These are phyloP conservation scores for Exophiala viscosa DNA, from an alignment of 2,329 filamentous ascomycete species.

Conservation along the genomic window DNA sequence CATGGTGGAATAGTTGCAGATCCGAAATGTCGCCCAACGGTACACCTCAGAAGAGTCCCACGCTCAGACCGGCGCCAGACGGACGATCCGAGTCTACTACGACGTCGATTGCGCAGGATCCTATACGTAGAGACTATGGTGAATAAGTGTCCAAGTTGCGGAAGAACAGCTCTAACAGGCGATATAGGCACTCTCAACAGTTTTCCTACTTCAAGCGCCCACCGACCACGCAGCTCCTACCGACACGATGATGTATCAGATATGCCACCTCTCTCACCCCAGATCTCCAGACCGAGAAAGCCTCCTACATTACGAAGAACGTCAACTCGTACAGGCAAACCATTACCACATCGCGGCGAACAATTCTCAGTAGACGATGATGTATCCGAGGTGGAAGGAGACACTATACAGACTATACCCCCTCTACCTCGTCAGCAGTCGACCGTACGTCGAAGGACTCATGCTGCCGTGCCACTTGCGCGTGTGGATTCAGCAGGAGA, in stretches of 20 bases:
- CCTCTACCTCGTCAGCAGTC: slow-evolving; percentile 35
- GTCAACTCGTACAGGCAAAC: slow-evolving; percentile 59
- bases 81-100: slow-evolving; percentile 2
- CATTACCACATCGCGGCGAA: slow-evolving; percentile 73
- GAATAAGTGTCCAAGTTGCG: background rate
- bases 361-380: slow-evolving; percentile 92
- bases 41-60: slow-evolving; percentile 7
- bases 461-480: slow-evolving; percentile 31
- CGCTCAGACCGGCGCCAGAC: slow-evolving; percentile 9
- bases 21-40: slow-evolving; percentile 17
- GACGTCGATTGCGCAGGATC: background rate
- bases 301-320: slow-evolving; percentile 68
- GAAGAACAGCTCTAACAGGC: slow-evolving; percentile 1
- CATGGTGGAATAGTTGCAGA: background rate
- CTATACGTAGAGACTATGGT: slow-evolving; percentile 23
- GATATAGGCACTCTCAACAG: slow-evolving; percentile 15
- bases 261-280: slow-evolving; percentile 42
- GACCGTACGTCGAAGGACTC: slow-evolving; percentile 40
- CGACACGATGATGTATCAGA: slow-evolving; percentile 32
- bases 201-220: slow-evolving; percentile 7
- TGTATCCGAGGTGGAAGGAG: slow-evolving; percentile 71
- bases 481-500: slow-evolving; percentile 39
- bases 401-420: slow-evolving; percentile 45
- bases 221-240: slow-evolving; percentile 13
- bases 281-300: slow-evolving; percentile 57